Percentiles rank a stretch among this genome's conserved stretches.
phyloP scores from a whole-genome alignment of 75 land plant species.

The Gnetum montanum region DNA sequence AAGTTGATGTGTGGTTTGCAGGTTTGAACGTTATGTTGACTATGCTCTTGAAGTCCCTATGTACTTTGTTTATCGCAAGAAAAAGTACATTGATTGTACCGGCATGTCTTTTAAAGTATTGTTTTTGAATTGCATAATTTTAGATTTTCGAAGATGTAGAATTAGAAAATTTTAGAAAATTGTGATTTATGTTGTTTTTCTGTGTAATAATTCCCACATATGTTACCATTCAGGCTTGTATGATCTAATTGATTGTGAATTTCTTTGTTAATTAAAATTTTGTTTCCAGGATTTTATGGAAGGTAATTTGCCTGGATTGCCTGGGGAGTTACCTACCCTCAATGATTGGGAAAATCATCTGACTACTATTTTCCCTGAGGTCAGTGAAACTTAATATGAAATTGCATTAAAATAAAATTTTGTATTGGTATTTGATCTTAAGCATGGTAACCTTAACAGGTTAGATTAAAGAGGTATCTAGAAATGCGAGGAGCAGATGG shows the following conservation, averaged over 20 bases:
- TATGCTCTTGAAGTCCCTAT: slow-evolving; percentile 98
- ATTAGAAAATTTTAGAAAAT: too few species aligned
- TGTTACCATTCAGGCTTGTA: too few species aligned
- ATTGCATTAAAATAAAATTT: not conserved
- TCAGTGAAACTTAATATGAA: slow-evolving; percentile 5
- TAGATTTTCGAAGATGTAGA: too few species aligned
- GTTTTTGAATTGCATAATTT: too few species aligned
- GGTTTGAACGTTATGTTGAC: slow-evolving; percentile 95
- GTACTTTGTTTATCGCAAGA: slow-evolving; percentile 94
- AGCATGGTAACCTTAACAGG: slow-evolving; percentile 37
- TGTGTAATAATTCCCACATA: too few species aligned
- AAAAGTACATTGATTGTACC: slow-evolving; percentile 83
- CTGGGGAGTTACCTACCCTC: slow-evolving; percentile 80
- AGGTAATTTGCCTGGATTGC: slow-evolving; percentile 76
- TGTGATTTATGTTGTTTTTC: too few species aligned
- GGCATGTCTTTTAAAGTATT: slow-evolving; percentile 87
- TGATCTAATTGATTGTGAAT: too few species aligned
- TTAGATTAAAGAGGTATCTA: slow-evolving; percentile 88
- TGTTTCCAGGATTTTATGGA: slow-evolving; percentile 90
- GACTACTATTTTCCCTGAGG: slow-evolving; percentile 98
- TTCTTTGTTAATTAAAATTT: too few species aligned
- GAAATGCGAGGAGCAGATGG: slow-evolving; percentile 99
- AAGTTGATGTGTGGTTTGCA: slow-evolving; percentile 18
- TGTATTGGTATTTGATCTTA: not conserved
- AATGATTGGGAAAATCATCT: slow-evolving; percentile 99